These are phyloP conservation scores for Allantophomopsis lycopodina DNA, from an alignment of 2,329 filamentous ascomycete genomes.

Conservation along the genomic window DNA sequence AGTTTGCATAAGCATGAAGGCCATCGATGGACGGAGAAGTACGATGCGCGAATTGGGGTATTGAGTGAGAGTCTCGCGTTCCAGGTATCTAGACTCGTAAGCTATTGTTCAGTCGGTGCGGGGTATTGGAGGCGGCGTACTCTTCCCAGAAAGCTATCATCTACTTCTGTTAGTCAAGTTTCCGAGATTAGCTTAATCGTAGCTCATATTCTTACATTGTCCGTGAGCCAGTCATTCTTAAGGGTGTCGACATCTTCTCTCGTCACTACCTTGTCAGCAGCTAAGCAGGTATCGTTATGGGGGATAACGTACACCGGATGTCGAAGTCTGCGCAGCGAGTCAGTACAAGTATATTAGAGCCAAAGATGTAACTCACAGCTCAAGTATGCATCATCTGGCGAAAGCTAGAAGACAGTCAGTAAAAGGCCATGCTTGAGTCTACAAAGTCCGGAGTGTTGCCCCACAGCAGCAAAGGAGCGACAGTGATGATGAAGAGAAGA, in stretches of 20 bases:
- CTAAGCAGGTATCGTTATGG: neutral
- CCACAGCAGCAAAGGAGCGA: too few species aligned
- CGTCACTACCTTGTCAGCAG: slow-evolving; percentile 47
- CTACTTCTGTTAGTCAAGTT: slow-evolving; percentile 25
- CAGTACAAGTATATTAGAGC: slow-evolving; percentile 4
- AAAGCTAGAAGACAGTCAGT: slow-evolving; percentile 21
- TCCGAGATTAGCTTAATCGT: neutral
- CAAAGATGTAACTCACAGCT: slow-evolving; percentile 40
- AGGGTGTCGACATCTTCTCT: slow-evolving; percentile 80
- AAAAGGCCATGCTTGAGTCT: too few species aligned
- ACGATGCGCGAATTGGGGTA: slow-evolving; percentile 78
- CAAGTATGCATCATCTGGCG: slow-evolving; percentile 55
- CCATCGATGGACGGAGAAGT: slow-evolving; percentile 84
- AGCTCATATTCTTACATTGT: slow-evolving; percentile 52
- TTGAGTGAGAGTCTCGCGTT: slow-evolving; percentile 70
- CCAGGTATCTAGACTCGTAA: slow-evolving; percentile 49
- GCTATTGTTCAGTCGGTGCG: slow-evolving; percentile 5
- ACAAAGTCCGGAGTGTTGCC: too few species aligned
- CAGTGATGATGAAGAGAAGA: too few species aligned
- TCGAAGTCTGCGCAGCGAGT: slow-evolving; percentile 39
- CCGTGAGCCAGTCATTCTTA: slow-evolving; percentile 89
- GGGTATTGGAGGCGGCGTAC: slow-evolving; percentile 26
- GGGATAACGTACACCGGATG: slow-evolving; percentile 36
- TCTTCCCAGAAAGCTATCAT: slow-evolving; percentile 98
- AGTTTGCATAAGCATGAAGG: slow-evolving; percentile 76